Conservation (phyloP, 768 basidiomycete genomes). For the Boletus fagicola region DNA sequence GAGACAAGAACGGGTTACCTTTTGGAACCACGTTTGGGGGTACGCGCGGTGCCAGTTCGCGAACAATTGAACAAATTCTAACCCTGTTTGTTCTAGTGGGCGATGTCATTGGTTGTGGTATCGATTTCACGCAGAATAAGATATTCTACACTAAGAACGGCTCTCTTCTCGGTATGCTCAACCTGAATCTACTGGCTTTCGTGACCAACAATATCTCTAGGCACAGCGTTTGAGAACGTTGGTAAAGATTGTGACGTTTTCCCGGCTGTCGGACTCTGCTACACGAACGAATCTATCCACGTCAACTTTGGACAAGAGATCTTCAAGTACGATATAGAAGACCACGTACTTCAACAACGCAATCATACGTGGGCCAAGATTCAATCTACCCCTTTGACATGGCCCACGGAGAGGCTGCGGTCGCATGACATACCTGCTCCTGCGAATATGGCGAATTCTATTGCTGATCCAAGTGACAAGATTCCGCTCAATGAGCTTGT, state of each 20-base stretch:
- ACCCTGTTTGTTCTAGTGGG: constrained; percentile 50
- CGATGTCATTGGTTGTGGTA: constrained; percentile 88
- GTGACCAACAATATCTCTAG: constrained; percentile 35
- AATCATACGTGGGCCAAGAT: constrained; percentile 67
- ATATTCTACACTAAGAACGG: constrained; percentile 94
- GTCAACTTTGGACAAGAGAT: constrained; percentile 87
- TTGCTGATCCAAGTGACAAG: constrained; percentile 51
- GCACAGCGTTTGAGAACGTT: constrained; percentile 68
- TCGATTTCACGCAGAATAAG: constrained; percentile 79
- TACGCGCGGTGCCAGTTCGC: constrained; percentile 38
- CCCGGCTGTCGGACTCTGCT: constrained; percentile 87
- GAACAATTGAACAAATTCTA: neutral
- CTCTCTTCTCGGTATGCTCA: constrained; percentile 52
- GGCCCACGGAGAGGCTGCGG: constrained; percentile 29
- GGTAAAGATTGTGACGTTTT: constrained; percentile 67
- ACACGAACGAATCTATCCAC: constrained; percentile 70
- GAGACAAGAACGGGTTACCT: constrained; percentile 64
- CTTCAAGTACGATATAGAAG: constrained; percentile 90
- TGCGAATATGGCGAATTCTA: constrained; percentile 1
- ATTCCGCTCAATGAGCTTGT: constrained; percentile 70
- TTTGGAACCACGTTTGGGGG: constrained; percentile 84
- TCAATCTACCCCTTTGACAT: constrained; percentile 53
- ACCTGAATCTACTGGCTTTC: constrained; percentile 3
- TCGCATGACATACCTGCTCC: constrained; percentile 7
- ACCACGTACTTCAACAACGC: constrained; percentile 72